Percentiles rank a stretch among this genome's conserved stretches.
phyloP scores from a whole-genome alignment of 164 flowering plant species.

The Magnolia changhungtana region DNA sequence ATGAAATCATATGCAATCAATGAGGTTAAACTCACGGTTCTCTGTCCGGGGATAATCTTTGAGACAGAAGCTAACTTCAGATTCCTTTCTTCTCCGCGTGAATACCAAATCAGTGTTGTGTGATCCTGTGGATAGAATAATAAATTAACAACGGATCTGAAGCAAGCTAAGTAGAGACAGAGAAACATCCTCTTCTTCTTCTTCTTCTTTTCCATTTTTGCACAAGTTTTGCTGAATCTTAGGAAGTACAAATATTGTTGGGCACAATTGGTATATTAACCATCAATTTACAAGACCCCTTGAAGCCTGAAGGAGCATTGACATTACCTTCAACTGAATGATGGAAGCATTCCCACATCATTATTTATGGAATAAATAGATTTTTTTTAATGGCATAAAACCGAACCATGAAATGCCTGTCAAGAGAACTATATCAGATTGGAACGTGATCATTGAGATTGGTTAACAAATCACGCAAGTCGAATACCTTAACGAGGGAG shows the following conservation, averaged over 20 bases:
- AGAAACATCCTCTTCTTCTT: neutral
- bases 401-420: too few species aligned
- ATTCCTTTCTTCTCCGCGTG: conserved; percentile 39
- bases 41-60: conserved; percentile 44
- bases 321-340: neutral
- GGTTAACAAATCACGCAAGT: too few species aligned
- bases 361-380: too few species aligned
- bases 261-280: neutral
- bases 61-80: conserved; percentile 35
- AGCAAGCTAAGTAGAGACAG: neutral
- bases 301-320: neutral
- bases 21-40: conserved; percentile 38
- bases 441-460: too few species aligned
- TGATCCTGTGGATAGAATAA: conserved; percentile 27
- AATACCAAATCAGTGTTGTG: conserved; percentile 44
- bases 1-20: neutral
- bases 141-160: neutral
- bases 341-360: neutral
- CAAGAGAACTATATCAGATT: too few species aligned
- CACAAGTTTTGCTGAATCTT: neutral
- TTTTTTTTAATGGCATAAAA: too few species aligned
- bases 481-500: too few species aligned
- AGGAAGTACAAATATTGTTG: neutral
- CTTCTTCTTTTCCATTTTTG: neutral
- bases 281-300: neutral